Evolutionary conservation across 176 grass and related monocot genomes (phyloP).

Genomic region (Lolium perenne): DNA sequence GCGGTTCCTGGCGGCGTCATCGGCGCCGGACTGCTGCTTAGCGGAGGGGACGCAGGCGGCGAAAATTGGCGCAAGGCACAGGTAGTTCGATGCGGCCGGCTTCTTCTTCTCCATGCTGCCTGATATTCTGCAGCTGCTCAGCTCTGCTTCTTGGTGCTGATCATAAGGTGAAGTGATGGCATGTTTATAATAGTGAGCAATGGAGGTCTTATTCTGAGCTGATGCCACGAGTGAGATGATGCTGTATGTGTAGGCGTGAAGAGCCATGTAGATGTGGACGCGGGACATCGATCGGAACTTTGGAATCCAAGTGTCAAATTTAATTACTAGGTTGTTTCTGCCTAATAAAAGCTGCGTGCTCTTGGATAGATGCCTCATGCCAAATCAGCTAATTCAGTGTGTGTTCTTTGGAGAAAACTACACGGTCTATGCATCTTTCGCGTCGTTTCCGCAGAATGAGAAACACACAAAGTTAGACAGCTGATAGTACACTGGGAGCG

Average conservation of each 20-base stretch:
- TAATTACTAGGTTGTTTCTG: background rate
- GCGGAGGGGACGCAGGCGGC: conserved; percentile 38
- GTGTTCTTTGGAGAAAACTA: conserved; percentile 21
- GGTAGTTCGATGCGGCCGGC: conserved; percentile 27
- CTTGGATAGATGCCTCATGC: background rate
- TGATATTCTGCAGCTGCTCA: background rate
- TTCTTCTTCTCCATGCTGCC: conserved; percentile 44
- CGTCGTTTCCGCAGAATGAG: background rate
- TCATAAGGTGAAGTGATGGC: background rate
- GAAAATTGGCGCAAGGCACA: conserved; percentile 44
- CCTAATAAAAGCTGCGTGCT: background rate
- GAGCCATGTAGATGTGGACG: background rate
- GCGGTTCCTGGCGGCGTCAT: conserved; percentile 42
- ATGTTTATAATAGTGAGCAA: background rate
- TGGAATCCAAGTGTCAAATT: background rate
- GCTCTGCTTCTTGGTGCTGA: background rate
- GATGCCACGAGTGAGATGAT: conserved; percentile 3
- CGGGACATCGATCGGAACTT: conserved; percentile 3
- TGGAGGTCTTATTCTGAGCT: background rate
- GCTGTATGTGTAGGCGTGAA: conserved; percentile 24
- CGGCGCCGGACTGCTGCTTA: conserved; percentile 13
- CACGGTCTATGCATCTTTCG: conserved; percentile 2
- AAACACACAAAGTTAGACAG: background rate
- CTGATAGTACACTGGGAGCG: background rate
- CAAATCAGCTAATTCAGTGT: background rate